These are phyloP conservation scores for Russula earlei DNA, from an alignment of 768 basidiomycete species.

Conservation along the genomic window DNA sequence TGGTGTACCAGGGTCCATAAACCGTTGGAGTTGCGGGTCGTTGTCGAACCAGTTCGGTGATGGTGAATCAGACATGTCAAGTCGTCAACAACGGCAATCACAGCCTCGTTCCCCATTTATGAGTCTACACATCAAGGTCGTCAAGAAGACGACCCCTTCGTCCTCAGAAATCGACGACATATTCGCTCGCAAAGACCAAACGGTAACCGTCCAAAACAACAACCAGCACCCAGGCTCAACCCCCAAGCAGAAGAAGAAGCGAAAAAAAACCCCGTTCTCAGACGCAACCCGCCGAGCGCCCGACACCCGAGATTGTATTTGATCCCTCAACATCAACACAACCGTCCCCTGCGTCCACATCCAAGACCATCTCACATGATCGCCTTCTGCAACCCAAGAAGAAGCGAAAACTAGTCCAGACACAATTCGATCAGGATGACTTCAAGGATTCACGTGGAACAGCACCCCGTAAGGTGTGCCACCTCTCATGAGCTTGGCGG, in stretches of 20 bases:
- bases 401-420: conserved; percentile 21
- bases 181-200: conserved; percentile 41
- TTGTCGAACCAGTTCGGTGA: conserved; percentile 11
- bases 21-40: conserved; percentile 17
- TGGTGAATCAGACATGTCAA: conserved; percentile 10
- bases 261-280: conserved; percentile 33
- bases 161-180: conserved; percentile 80
- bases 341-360: conserved; percentile 17
- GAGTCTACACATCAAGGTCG: neutral
- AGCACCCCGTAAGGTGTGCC: conserved; percentile 47
- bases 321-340: conserved; percentile 56
- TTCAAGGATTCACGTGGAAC: conserved; percentile 74
- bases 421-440: conserved; percentile 31
- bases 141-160: neutral
- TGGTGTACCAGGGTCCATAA: conserved; percentile 15
- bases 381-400: conserved; percentile 5
- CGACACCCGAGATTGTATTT: conserved; percentile 49
- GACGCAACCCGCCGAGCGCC: conserved; percentile 23
- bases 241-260: conserved; percentile 36
- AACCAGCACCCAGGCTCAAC: neutral
- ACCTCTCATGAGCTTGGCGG: neutral
- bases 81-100: neutral
- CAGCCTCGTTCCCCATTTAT: neutral
- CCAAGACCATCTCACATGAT: conserved; percentile 29
- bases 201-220: conserved; percentile 22